Base-by-base conservation (phyloP, 179 eudicot genomes). In the Nepenthes alata region DNA sequence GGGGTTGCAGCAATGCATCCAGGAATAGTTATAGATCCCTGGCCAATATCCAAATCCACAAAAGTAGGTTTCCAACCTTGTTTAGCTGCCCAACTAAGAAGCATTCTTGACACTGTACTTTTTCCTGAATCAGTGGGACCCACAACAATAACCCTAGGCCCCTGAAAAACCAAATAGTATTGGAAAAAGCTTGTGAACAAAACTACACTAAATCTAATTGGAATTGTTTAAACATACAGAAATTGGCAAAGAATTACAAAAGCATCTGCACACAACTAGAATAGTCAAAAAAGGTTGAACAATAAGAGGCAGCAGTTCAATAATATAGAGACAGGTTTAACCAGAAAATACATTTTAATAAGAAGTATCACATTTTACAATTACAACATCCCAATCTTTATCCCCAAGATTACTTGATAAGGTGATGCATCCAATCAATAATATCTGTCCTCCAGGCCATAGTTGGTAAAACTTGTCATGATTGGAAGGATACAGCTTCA, bases 11-110 rank as follows among this genome's bases (percentile, higher is more conserved):
- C 96, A 72, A 93, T 77, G 58, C 86, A 83, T 54, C 87, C 98
- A 59, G 98, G 98, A 55, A 85, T 66, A 11, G 96, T 89, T 69
- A 93, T 85, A 61, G 90, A 81, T 67, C 98, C 98, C 76, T 93
- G 98, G 70, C 98, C 98, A 57, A 93, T 77, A 74, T 89, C 98
- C 71, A 93, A 76, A 81, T 93, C 98, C 64, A 93, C 98, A 72
- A 83, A 89, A 35, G 98, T 93, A 52, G 98, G 98, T 67, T 93
- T 93, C 98, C 98, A 93, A 15, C 95, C 95, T 60, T 84, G 98
- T 76, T 93, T 93, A 65, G 98, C 87, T 38, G 95, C 93, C 98
- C 98, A 93, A 66, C 98, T 93, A 70, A 93, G 96, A 72, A 93
- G 95, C 96, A 93, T 93, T 73, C 87, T 84, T 53, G 96, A 75